Percentiles rank a stretch among this genome's conserved stretches.
Conservation (phyloP, 768 basidiomycete species). For the Coprinopsis sp. region DNA sequence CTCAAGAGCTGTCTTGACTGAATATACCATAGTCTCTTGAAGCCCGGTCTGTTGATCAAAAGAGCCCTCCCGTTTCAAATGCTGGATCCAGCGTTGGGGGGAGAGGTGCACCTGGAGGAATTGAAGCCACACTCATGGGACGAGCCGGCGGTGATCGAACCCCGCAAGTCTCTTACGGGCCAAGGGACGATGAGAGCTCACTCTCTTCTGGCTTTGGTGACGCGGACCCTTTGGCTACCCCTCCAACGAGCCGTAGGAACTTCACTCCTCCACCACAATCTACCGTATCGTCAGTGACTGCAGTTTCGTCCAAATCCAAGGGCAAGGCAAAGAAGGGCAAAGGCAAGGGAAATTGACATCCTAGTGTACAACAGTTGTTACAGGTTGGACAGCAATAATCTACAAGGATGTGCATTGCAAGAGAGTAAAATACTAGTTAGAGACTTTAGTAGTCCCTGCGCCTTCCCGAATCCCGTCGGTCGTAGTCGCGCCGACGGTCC, state of each 20-base stretch:
- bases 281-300: conserved; percentile 1
- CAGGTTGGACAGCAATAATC: neutral
- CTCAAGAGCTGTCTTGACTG: too few species aligned
- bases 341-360: neutral
- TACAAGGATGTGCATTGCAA: neutral
- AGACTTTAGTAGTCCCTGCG: conserved; percentile 9
- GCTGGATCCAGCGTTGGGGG: too few species aligned
- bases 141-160: too few species aligned
- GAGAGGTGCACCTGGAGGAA: too few species aligned
- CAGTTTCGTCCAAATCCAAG: conserved; percentile 5
- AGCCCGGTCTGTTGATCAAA: too few species aligned
- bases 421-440: neutral
- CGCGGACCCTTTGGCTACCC: conserved; percentile 28
- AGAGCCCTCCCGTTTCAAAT: too few species aligned
- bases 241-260: conserved; percentile 11
- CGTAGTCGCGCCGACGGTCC: neutral
- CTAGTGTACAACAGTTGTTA: neutral
- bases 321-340: conserved; percentile 1
- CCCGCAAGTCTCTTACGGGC: too few species aligned
- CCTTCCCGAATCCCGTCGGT: conserved; percentile 11
- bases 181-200: conserved; percentile 24
- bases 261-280: conserved; percentile 4
- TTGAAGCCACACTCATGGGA: too few species aligned
- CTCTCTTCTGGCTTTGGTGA: conserved; percentile 26
- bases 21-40: too few species aligned